Percentiles rank a stretch among this genome's conserved stretches.
These are phyloP conservation scores for Calocera cornea DNA, from an alignment of 768 basidiomycete species.

Conservation along the genomic window DNA sequence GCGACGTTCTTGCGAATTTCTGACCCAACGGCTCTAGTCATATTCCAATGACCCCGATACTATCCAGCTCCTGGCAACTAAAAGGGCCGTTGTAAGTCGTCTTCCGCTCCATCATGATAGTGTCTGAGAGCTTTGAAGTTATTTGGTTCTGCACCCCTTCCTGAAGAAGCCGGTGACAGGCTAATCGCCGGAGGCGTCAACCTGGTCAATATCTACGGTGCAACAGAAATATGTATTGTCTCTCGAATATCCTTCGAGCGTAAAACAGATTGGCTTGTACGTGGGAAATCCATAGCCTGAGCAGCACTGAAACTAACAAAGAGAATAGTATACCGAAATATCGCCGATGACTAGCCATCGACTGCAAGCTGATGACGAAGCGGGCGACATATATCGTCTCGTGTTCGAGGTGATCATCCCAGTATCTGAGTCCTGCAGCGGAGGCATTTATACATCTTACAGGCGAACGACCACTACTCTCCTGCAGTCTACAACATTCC, in stretches of 20 bases:
- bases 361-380: background rate
- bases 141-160: slow-evolving; percentile 21
- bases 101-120: background rate
- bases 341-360: background rate
- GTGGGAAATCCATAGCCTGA: background rate
- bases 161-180: slow-evolving; percentile 19
- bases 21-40: slow-evolving; percentile 10
- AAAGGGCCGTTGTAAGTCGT: slow-evolving; percentile 18
- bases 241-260: background rate
- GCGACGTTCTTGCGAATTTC: background rate
- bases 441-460: too few species aligned
- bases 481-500: background rate
- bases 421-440: too few species aligned
- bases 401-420: background rate
- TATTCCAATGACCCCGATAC: slow-evolving; percentile 17
- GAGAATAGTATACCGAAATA: background rate
- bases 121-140: slow-evolving; percentile 13
- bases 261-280: background rate
- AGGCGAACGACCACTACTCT: background rate
- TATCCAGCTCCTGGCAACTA: slow-evolving; percentile 15
- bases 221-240: background rate
- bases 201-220: slow-evolving; percentile 11
- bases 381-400: background rate
- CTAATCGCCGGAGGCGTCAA: slow-evolving; percentile 17
- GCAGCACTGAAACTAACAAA: background rate